A percentile compares a stretch with the other conserved stretches of the same genome.
These are phyloP conservation scores for Dendrobium nobile DNA, from an alignment of 106 monocot genomes.

Conservation along the genomic window DNA sequence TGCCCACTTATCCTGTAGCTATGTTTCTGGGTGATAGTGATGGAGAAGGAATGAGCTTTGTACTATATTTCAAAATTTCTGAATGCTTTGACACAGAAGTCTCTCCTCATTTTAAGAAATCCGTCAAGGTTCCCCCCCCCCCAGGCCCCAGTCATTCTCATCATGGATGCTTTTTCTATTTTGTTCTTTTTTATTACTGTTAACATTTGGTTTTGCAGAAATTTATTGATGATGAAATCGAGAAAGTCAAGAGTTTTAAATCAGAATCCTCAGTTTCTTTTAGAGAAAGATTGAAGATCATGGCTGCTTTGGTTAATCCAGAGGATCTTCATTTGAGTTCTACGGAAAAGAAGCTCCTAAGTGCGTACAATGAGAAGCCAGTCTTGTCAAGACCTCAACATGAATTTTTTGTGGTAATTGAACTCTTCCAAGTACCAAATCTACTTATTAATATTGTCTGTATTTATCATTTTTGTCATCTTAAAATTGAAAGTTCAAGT, in stretches of 20 bases:
- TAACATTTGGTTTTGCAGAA: conserved; percentile 36
- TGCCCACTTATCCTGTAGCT: conserved; percentile 86
- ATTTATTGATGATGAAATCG: conserved; percentile 77
- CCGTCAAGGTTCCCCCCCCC: conserved; percentile 40
- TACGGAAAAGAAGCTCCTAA: conserved; percentile 76
- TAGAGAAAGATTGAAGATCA: conserved; percentile 85
- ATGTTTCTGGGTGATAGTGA: conserved; percentile 87
- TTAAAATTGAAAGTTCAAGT: no score
- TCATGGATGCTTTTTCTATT: not conserved
- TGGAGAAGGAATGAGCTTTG: conserved; percentile 85
- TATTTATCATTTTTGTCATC: no score
- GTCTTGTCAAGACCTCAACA: conserved; percentile 97
- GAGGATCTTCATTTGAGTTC: conserved; percentile 74
- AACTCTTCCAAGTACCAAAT: not conserved
- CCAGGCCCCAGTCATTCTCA: not conserved
- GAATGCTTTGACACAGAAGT: conserved; percentile 65
- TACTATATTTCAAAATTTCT: conserved; percentile 81
- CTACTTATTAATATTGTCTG: not conserved
- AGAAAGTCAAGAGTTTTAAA: conserved; percentile 76
- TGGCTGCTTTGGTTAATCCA: conserved; percentile 80
- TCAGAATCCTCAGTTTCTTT: conserved; percentile 62
- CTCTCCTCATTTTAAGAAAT: conserved; percentile 63
- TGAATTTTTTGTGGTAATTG: conserved; percentile 54
- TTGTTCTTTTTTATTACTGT: not conserved
- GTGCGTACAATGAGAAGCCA: conserved; percentile 90